phyloP scores from a whole-genome alignment of 495 filamentous ascomycete species.

The Lasiosphaeria ovina region DNA sequence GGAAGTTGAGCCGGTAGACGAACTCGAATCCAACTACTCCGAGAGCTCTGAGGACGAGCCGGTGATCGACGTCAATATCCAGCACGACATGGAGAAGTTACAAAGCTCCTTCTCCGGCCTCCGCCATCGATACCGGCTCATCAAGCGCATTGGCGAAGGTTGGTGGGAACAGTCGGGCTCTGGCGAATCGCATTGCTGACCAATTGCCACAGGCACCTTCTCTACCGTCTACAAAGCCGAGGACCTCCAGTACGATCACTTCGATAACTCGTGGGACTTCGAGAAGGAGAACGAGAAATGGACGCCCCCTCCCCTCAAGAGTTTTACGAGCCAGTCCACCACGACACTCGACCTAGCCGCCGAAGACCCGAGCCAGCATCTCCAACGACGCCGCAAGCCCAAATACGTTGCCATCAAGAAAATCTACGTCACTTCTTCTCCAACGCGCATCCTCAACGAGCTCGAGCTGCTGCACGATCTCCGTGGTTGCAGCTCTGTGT shows the following conservation, averaged over 20 bases:
- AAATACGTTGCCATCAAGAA: conserved; percentile 97
- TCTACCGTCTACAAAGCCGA: conserved; percentile 99
- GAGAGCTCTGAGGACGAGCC: conserved; percentile 59
- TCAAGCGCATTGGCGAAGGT: conserved; percentile 98
- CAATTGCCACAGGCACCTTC: conserved; percentile 70
- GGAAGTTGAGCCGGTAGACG: conserved; percentile 30
- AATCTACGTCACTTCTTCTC: conserved; percentile 96
- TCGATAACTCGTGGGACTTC: conserved; percentile 84
- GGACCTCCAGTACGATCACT: conserved; percentile 82
- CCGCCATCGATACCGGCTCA: conserved; percentile 75
- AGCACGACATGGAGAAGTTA: conserved; percentile 82
- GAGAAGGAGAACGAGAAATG: conserved; percentile 62
- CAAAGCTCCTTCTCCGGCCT: conserved; percentile 82
- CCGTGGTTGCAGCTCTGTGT: conserved; percentile 75
- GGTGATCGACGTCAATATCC: conserved; percentile 70
- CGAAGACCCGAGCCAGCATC: conserved; percentile 7
- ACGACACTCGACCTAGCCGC: conserved; percentile 20
- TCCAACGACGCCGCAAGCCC: conserved; percentile 44
- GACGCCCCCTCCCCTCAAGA: conserved; percentile 59
- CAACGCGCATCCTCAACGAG: conserved; percentile 91
- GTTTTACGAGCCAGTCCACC: conserved; percentile 24
- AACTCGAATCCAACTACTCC: conserved; percentile 48
- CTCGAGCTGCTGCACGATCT: conserved; percentile 94
- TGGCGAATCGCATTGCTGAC: conserved; percentile 5
- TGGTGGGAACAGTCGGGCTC: conserved; percentile 7